Percentiles rank a stretch among this genome's conserved stretches.
These are phyloP conservation scores for Anisodus tanguticus DNA, from an alignment of 257 asterid species.

Conservation along the genomic window DNA sequence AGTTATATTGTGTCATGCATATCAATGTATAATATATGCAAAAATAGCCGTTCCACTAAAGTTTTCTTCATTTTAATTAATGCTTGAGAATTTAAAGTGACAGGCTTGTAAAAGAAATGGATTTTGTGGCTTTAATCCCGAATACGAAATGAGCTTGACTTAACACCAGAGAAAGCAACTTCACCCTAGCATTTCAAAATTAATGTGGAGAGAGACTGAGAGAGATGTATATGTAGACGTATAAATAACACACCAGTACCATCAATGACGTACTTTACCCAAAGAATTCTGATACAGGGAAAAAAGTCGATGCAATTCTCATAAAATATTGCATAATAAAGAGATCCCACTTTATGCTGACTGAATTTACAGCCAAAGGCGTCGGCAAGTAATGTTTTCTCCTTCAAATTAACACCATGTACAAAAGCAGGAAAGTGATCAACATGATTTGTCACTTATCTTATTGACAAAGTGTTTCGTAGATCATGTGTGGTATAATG, in stretches of 20 bases:
- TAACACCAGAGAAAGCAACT: not conserved
- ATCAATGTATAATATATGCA: no score
- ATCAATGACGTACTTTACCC: not conserved
- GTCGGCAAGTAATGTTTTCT: slow-evolving; percentile 12
- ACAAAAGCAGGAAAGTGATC: slow-evolving; percentile 19
- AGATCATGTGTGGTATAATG: slow-evolving; percentile 21
- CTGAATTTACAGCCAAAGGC: slow-evolving; percentile 3
- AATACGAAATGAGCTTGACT: no score
- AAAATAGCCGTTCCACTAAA: not conserved
- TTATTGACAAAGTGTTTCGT: slow-evolving; percentile 1
- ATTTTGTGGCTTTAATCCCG: not conserved
- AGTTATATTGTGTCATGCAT: no score
- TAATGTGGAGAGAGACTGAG: not conserved
- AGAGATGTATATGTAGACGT: not conserved
- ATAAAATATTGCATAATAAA: not conserved
- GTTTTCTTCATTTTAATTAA: not conserved
- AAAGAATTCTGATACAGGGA: slow-evolving; percentile 15
- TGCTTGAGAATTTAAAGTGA: no score
- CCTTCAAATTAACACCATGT: slow-evolving; percentile 23
- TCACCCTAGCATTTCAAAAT: not conserved
- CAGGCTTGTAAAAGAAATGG: not conserved
- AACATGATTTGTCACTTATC: slow-evolving; percentile 15
- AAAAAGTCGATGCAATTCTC: not conserved
- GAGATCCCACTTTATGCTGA: slow-evolving; percentile 6
- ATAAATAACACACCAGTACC: not conserved